Evolutionary conservation across 2,329 filamentous ascomycete species (phyloP), one percentile per base, ranked within the genome.

Genomic region (Didymella keratinophila): DNA sequence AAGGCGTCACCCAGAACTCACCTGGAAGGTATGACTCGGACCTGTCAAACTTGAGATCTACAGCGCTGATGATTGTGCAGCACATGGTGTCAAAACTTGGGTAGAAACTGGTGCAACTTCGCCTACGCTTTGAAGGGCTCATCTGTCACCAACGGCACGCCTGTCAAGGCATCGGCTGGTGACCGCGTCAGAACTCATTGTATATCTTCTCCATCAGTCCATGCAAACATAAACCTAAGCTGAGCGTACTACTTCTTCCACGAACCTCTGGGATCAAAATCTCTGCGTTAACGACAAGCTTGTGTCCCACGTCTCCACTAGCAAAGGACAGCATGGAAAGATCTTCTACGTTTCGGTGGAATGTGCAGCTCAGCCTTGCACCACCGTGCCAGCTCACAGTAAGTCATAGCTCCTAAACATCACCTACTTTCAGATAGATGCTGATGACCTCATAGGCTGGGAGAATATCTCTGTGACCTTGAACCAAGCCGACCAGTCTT

Each of bases 301-400:
- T 1, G 67, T 66, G 6, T 70, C 67, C 14, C 62, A 25, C 18
- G 52, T 69, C 23, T 66, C 61, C 6, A 67, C 64, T 23, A 70
- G 67, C 58, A 62, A 68, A 41, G 61, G 58, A 28, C 64, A 70
- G 48, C 63, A 62, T 11, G 67, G 67, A 14, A 65, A 60, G 28
- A 55, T 68, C 25, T 69, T 70, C 42, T 70, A 68, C 42, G 52
- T 69, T 20, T 68, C 67, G 5, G 60, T 67, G 34, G 66, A 70
- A 43, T 68, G 66, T 52, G 64, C 64, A 34, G 41, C 58, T 10
- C 56, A 55, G 51, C 58, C 58, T 43, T 70, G 66, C 41, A 53
- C 61, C 7, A 36, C 64, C 34, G 61, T 58, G 32, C 60, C 63
- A 9, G 67, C 66, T 27, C 67, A 70, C 47, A 68, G 67, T 70